A percentile compares a stretch with the other conserved stretches of the same genome.
Conservation (phyloP, 148 eudicot species). For the Tetragonia tetragonoides region DNA sequence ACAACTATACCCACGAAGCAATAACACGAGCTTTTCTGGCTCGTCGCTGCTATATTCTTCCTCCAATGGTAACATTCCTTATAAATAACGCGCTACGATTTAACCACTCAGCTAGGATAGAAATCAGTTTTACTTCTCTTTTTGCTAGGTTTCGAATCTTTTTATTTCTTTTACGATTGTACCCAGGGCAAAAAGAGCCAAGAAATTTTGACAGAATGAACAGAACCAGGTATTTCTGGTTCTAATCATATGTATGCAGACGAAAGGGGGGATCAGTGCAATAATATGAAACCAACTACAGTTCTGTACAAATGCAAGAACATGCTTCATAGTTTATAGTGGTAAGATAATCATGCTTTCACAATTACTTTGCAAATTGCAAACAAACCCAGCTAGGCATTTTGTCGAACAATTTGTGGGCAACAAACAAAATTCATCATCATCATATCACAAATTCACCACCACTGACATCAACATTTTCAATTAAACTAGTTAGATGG, state of each 20-base stretch:
- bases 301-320: slow-evolving; percentile 8
- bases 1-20: slow-evolving; percentile 47
- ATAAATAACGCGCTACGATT: slow-evolving; percentile 20
- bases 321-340: not conserved
- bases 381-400: not conserved
- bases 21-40: slow-evolving; percentile 62
- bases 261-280: slow-evolving; percentile 2
- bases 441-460: not conserved
- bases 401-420: slow-evolving; percentile 10
- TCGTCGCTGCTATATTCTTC: slow-evolving; percentile 63
- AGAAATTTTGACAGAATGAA: slow-evolving; percentile 11
- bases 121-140: slow-evolving; percentile 10
- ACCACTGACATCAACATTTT: not conserved
- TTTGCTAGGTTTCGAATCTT: slow-evolving; percentile 19
- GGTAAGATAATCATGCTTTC: too few species aligned
- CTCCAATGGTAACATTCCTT: slow-evolving; percentile 37
- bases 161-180: slow-evolving; percentile 10
- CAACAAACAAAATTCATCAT: not conserved
- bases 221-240: slow-evolving; percentile 25
- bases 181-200: slow-evolving; percentile 2
- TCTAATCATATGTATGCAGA: slow-evolving; percentile 3
- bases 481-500: too few species aligned
- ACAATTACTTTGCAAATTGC: not conserved
- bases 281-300: slow-evolving; percentile 17
- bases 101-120: slow-evolving; percentile 15